Conservation (phyloP, 495 filamentous ascomycete genomes). For the Neurospora sp. region DNA sequence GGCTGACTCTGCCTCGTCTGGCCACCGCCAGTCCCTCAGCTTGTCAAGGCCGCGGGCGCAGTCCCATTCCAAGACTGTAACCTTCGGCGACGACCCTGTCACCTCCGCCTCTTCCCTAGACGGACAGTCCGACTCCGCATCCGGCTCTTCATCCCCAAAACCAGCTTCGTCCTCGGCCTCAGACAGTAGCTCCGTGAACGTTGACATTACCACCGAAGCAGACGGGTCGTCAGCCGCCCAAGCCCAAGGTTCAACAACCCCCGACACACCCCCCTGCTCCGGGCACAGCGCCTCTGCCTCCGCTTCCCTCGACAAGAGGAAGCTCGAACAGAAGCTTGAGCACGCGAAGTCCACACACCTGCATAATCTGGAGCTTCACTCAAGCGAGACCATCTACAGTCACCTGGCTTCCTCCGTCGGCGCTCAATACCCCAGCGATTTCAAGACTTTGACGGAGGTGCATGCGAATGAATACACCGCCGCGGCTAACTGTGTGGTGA, state of each 20-base stretch:
- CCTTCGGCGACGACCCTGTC: background rate
- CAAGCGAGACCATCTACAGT: constrained; percentile 8
- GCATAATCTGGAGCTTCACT: background rate
- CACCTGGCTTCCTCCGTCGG: constrained; percentile 11
- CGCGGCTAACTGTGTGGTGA: constrained; percentile 27
- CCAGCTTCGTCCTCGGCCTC: constrained; percentile 11
- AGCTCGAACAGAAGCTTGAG: constrained; percentile 3
- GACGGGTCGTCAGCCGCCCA: background rate
- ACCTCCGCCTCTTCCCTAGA: background rate
- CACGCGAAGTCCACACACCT: background rate
- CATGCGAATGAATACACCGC: constrained; percentile 16
- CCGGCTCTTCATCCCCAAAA: constrained; percentile 2
- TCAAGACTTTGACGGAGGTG: constrained; percentile 29
- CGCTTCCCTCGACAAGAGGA: background rate
- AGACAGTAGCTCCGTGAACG: background rate
- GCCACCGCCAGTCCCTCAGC: background rate
- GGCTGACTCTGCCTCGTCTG: constrained; percentile 19
- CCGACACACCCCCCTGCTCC: constrained; percentile 7
- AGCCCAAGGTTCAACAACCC: background rate
- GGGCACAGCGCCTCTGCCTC: background rate
- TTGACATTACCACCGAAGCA: background rate
- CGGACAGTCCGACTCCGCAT: constrained; percentile 5
- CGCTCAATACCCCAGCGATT: constrained; percentile 25
- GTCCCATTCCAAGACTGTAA: background rate
- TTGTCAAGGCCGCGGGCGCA: constrained; percentile 8